phyloP scores from a whole-genome alignment of 306 rosid species.

The Cucurbita pepo region DNA sequence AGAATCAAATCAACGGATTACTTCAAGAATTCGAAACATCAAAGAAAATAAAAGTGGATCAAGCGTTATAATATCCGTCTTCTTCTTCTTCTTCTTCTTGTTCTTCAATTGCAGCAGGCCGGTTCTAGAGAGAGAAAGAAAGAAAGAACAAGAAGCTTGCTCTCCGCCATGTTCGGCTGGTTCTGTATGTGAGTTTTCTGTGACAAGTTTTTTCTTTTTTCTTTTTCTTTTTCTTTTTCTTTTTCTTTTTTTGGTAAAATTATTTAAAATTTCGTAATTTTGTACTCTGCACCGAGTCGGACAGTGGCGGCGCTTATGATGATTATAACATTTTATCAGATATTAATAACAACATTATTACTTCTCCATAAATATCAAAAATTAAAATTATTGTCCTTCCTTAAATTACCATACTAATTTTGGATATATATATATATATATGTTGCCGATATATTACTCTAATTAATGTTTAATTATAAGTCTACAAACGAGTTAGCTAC shows the following conservation, averaged over 20 bases:
- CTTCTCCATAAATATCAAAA: not conserved
- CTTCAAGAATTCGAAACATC: constrained; percentile 23
- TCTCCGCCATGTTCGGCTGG: constrained; percentile 47
- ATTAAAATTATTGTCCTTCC: no score
- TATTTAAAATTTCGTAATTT: not conserved
- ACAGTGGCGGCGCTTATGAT: not conserved
- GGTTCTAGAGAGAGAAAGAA: constrained; percentile 5
- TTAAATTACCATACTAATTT: no score
- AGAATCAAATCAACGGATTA: constrained; percentile 15
- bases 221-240: not conserved
- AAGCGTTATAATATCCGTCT: not conserved
- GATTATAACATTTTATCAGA: no score
- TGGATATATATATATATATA: no score
- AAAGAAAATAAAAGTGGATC: not conserved
- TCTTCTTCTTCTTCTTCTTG: not conserved
- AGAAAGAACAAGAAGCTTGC: constrained; percentile 12
- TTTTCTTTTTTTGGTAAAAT: not conserved
- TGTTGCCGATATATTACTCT: no score
- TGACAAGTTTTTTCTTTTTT: not conserved
- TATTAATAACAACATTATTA: no score
- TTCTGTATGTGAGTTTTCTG: not conserved
- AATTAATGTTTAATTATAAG: no score
- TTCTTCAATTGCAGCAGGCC: not conserved
- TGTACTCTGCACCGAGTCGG: not conserved
- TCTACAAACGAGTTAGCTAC: no score